These are phyloP conservation scores for Blepharisma undulans DNA, from an alignment of 169 alveolate species.

Conservation along the genomic window DNA sequence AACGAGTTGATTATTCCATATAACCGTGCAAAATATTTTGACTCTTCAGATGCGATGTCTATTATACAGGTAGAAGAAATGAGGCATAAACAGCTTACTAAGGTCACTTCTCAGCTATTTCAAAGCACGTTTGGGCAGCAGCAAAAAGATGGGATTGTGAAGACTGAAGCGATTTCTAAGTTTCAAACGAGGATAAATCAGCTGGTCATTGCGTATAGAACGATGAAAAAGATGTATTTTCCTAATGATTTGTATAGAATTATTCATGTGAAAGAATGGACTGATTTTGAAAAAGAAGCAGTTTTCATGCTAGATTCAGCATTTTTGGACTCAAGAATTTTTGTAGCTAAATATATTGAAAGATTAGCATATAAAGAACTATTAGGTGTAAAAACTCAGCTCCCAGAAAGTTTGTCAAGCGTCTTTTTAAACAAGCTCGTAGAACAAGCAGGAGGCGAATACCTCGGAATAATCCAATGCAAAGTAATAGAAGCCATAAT, in stretches of 20 bases:
- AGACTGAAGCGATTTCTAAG: constrained; percentile 23
- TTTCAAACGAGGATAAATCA: constrained; percentile 8
- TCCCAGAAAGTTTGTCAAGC: neutral
- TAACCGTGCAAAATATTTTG: constrained; percentile 21
- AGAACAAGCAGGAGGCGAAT: constrained; percentile 12
- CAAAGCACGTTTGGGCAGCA: neutral
- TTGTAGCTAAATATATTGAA: constrained; percentile 23
- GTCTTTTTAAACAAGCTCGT: neutral
- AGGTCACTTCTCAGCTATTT: neutral
- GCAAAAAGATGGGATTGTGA: constrained; percentile 11
- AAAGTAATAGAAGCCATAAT: constrained; percentile 8
- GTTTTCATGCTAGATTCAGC: constrained; percentile 15
- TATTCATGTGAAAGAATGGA: constrained; percentile 16
- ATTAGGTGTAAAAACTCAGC: neutral
- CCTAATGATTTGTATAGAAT: constrained; percentile 37
- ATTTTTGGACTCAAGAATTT: constrained; percentile 17
- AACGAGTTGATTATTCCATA: constrained; percentile 12
- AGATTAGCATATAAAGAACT: constrained; percentile 21
- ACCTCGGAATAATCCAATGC: constrained; percentile 1
- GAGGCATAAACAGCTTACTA: neutral
- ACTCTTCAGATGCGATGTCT: neutral
- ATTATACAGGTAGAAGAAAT: neutral
- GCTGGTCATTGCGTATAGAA: neutral
- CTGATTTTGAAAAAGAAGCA: constrained; percentile 21
- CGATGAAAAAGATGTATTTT: neutral